Percentiles rank a stretch among this genome's conserved stretches.
Conservation (phyloP, 2,329 filamentous ascomycete species). For the Chaetothyriales sp. region DNA sequence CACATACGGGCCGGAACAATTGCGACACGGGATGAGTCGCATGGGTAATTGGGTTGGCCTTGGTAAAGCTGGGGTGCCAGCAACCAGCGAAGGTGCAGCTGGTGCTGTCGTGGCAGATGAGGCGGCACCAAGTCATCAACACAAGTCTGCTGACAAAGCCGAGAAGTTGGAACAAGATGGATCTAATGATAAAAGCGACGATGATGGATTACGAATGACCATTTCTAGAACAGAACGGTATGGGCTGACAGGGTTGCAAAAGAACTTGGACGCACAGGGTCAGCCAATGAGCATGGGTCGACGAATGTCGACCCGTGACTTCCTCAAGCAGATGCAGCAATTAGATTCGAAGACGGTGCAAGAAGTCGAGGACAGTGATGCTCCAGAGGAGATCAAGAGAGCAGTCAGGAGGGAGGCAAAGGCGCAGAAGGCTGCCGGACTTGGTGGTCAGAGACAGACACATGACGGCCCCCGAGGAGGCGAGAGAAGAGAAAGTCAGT, state of each 20-base stretch:
- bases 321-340: conserved; percentile 46
- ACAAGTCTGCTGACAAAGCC: neutral
- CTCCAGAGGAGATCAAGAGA: conserved; percentile 25
- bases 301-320: conserved; percentile 50
- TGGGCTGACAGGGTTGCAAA: conserved; percentile 25
- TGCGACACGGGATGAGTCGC: conserved; percentile 38
- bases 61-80: conserved; percentile 4
- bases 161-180: conserved; percentile 12
- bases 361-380: conserved; percentile 28
- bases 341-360: conserved; percentile 45
- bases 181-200: conserved; percentile 21
- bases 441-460: conserved; percentile 10
- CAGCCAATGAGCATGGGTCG: conserved; percentile 25
- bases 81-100: conserved; percentile 8
- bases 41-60: conserved; percentile 48
- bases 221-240: conserved; percentile 34
- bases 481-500: neutral
- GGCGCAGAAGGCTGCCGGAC: conserved; percentile 12
- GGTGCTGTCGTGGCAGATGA: conserved; percentile 3
- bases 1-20: conserved; percentile 18
- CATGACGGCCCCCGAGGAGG: conserved; percentile 13
- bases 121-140: conserved; percentile 18
- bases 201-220: conserved; percentile 47
- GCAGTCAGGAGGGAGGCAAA: conserved; percentile 22
- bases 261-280: conserved; percentile 19